Evolutionary conservation across 2,329 filamentous ascomycete genomes (phyloP).

Genomic region (Helotiales sp.): DNA sequence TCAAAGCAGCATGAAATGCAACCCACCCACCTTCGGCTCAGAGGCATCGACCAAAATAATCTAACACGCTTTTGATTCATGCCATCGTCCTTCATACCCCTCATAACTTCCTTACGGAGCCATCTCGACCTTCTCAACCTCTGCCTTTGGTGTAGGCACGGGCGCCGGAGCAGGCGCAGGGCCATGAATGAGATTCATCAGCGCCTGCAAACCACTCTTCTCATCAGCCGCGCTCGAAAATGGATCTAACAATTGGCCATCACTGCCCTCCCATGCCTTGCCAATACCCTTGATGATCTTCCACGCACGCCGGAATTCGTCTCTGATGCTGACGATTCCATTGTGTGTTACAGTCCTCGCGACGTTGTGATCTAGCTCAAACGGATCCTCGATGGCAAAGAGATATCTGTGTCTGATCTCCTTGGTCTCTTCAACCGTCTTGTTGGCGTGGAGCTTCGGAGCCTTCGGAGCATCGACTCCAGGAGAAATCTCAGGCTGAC

Average conservation of each 20-base stretch:
- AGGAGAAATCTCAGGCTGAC: conserved; percentile 3
- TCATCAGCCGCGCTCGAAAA: conserved; percentile 16
- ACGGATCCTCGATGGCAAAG: conserved; percentile 90
- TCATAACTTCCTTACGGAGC: neutral
- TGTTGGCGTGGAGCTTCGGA: conserved; percentile 28
- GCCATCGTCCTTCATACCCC: neutral
- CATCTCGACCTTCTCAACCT: neutral
- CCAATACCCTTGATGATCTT: conserved; percentile 66
- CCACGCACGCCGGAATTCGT: conserved; percentile 84
- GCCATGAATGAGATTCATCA: conserved; percentile 39
- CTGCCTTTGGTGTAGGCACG: neutral
- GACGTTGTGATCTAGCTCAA: conserved; percentile 87
- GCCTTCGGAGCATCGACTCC: conserved; percentile 18
- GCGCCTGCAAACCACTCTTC: conserved; percentile 28
- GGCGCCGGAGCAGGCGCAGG: neutral
- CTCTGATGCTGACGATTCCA: conserved; percentile 79
- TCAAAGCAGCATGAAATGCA: neutral
- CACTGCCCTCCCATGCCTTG: conserved; percentile 36
- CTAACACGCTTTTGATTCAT: neutral
- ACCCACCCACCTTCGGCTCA: neutral
- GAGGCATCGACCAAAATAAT: neutral
- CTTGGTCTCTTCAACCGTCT: conserved; percentile 50
- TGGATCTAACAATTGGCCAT: conserved; percentile 37
- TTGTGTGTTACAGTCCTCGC: conserved; percentile 83
- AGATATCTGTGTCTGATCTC: conserved; percentile 81